A percentile compares a stretch with the other conserved stretches of the same genome.
Evolutionary conservation across 2,329 filamentous ascomycete genomes (phyloP).

Genomic region (Colletotrichum sansevieriae): DNA sequence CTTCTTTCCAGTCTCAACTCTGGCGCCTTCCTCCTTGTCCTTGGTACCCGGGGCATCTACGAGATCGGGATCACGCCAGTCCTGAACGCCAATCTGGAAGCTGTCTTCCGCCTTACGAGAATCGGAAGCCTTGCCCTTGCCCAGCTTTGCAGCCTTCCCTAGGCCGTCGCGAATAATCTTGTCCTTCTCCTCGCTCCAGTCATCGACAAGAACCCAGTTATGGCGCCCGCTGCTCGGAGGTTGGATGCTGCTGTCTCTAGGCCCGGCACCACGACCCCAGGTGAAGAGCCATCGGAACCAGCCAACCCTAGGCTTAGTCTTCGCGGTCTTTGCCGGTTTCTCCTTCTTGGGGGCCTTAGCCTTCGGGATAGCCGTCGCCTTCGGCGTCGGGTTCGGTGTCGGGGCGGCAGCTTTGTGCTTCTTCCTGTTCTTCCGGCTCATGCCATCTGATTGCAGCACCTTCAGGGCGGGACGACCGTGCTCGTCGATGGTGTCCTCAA

Average conservation of each 20-base stretch:
- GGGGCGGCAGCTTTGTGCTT: constrained; percentile 48
- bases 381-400: constrained; percentile 45
- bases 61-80: constrained; percentile 79
- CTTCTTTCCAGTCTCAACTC: constrained; percentile 40
- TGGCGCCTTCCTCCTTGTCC: constrained; percentile 37
- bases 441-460: constrained; percentile 62
- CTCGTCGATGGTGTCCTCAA: constrained; percentile 71
- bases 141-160: constrained; percentile 51
- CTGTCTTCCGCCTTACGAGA: constrained; percentile 61
- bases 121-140: constrained; percentile 45
- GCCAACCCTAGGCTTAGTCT: constrained; percentile 47
- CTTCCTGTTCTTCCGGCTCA: constrained; percentile 52
- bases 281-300: constrained; percentile 62
- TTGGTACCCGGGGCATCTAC: constrained; percentile 56
- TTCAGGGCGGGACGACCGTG: constrained; percentile 69
- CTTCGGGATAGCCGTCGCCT: constrained; percentile 47
- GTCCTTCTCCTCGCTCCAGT: constrained; percentile 71
- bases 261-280: constrained; percentile 48
- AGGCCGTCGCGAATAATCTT: constrained; percentile 57
- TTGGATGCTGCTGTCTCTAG: constrained; percentile 66
- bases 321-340: constrained; percentile 44
- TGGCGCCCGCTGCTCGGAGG: constrained; percentile 80
- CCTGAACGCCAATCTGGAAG: constrained; percentile 87
- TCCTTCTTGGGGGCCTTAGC: constrained; percentile 45
- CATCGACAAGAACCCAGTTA: constrained; percentile 78